phyloP scores from a whole-genome alignment of 2,329 filamentous ascomycete species.

The Cercospora zeina region DNA sequence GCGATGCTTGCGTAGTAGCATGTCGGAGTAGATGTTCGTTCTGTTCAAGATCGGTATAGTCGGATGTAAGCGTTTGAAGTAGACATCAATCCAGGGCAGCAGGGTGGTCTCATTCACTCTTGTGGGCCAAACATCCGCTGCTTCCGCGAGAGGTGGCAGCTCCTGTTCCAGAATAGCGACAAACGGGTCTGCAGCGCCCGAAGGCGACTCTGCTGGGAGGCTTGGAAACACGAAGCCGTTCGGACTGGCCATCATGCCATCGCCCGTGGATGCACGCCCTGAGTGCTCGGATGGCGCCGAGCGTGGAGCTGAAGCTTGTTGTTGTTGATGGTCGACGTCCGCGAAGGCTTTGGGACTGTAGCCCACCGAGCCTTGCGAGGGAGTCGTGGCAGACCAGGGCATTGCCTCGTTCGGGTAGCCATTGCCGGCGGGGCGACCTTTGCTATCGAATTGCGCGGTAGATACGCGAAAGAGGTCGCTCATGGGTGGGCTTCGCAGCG shows the following conservation, averaged over 20 bases:
- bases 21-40: constrained; percentile 46
- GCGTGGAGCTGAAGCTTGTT: constrained; percentile 10
- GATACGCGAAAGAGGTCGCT: constrained; percentile 5
- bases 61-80: constrained; percentile 48
- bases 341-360: constrained; percentile 12
- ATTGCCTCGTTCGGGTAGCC: constrained; percentile 1
- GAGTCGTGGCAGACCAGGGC: constrained; percentile 16
- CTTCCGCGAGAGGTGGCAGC: constrained; percentile 34
- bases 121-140: constrained; percentile 42
- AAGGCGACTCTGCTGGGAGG: constrained; percentile 40
- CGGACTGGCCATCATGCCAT: constrained; percentile 32
- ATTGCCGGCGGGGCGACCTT: constrained; percentile 4
- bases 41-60: constrained; percentile 47
- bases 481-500: constrained; percentile 5
- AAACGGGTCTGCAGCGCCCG: constrained; percentile 37
- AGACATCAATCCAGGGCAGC: constrained; percentile 45
- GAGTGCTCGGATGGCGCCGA: constrained; percentile 13
- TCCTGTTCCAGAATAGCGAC: constrained; percentile 37
- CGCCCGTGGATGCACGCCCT: constrained; percentile 29
- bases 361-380: constrained; percentile 7
- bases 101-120: constrained; percentile 46
- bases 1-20: constrained; percentile 48
- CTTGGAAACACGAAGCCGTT: constrained; percentile 42
- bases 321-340: constrained; percentile 11
- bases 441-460: constrained; percentile 13